A percentile compares a stretch with the other conserved stretches of the same genome.
phyloP scores from a whole-genome alignment of 2,329 filamentous ascomycete genomes.

The Diaporthe ampelina region DNA sequence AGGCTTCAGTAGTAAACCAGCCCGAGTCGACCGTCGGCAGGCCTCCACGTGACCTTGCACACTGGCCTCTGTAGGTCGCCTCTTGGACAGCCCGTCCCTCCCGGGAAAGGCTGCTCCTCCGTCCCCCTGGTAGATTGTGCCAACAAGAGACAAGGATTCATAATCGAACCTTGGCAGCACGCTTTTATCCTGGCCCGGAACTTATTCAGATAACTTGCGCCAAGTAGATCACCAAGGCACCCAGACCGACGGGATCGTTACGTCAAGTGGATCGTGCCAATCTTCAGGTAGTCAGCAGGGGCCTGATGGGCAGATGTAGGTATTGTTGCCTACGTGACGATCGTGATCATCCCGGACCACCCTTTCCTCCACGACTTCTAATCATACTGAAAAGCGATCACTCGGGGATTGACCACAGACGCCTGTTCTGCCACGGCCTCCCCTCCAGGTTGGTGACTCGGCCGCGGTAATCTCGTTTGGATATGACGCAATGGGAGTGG shows the following conservation, averaged over 20 bases:
- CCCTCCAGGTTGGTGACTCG: slow-evolving; percentile 35
- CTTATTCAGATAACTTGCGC: not conserved
- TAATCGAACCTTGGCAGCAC: not conserved
- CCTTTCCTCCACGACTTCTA: not conserved
- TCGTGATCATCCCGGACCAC: not conserved
- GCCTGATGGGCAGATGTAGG: not conserved
- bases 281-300: too few relatives aligned
- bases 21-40: not conserved
- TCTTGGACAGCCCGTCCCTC: not conserved
- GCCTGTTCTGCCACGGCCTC: not conserved
- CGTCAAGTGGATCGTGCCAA: slow-evolving; percentile 1
- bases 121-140: not conserved
- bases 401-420: not conserved
- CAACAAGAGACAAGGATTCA: not conserved
- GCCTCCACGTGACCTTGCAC: not conserved
- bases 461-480: slow-evolving; percentile 23
- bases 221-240: not conserved
- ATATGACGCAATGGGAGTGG: slow-evolving; percentile 29
- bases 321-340: not conserved
- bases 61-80: not conserved
- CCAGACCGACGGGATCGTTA: not conserved
- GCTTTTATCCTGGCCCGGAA: not conserved
- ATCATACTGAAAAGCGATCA: not conserved
- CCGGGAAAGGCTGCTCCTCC: not conserved
- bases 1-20: not conserved